These are phyloP conservation scores for Pythium plurisporium DNA, from an alignment of 352 stramenopile genomes.

Conservation along the genomic window DNA sequence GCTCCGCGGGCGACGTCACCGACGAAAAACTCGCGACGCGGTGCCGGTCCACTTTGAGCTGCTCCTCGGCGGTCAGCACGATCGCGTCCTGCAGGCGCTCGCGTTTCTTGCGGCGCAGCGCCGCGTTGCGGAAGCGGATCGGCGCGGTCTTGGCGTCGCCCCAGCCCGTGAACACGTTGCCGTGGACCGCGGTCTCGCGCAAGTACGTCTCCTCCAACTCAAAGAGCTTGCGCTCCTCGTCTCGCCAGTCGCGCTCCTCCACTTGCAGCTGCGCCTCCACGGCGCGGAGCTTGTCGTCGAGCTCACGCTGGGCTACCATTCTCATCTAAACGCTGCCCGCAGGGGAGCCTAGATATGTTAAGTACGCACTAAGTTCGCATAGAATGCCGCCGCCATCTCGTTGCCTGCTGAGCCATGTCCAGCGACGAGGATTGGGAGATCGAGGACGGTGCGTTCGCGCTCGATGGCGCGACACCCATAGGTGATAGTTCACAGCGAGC, in stretches of 20 bases:
- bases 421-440: slow-evolving; percentile 18
- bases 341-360: not conserved
- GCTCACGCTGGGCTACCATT: slow-evolving; percentile 42
- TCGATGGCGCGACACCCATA: not conserved
- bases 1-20: slow-evolving; percentile 56
- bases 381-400: no score
- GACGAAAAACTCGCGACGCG: slow-evolving; percentile 70
- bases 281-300: slow-evolving; percentile 47
- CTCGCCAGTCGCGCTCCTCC: slow-evolving; percentile 51
- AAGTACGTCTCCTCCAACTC: slow-evolving; percentile 75
- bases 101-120: slow-evolving; percentile 50
- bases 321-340: no score
- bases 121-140: slow-evolving; percentile 64
- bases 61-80: slow-evolving; percentile 37
- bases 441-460: not conserved
- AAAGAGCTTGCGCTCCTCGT: slow-evolving; percentile 67
- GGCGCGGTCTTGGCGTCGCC: slow-evolving; percentile 57
- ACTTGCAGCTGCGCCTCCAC: slow-evolving; percentile 36
- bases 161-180: slow-evolving; percentile 72
- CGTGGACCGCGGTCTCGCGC: slow-evolving; percentile 58
- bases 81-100: slow-evolving; percentile 41
- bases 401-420: slow-evolving; percentile 5
- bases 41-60: slow-evolving; percentile 58
- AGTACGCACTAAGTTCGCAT: slow-evolving; percentile 11
- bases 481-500: not conserved